Evolutionary conservation across 371 early-diverging fungal genomes (phyloP), one percentile per base, ranked within the genome.

Genomic region (Parasitella parasitica): DNA sequence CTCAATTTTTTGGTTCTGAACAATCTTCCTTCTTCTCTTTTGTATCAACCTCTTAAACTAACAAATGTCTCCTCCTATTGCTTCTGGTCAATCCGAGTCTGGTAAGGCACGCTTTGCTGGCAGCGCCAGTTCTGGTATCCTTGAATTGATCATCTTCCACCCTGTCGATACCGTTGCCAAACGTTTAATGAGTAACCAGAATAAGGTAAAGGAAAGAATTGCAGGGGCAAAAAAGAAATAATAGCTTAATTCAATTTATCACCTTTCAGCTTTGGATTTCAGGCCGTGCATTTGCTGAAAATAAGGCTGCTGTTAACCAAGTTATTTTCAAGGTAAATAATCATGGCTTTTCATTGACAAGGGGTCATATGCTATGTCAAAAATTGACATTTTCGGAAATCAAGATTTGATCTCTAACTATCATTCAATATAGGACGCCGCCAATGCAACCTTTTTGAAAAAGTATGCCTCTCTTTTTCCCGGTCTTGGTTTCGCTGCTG

Each of bases 91-190:
- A 76, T 85, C 87, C 63, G 92, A 93, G 76, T 93, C 94, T 30
- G 91, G 86, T 54, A 75, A 80, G 16, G 95, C 95, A 58, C 91
- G 94, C 66, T 83, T 98, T 71, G 77, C 91, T 41, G 98, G 98
- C 38, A 90, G 95, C 46, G 98, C 89, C 43, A 86, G 94, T 61
- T 91, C 96, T 37, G 98, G 98, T 55, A 86, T 97, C 65, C 85
- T 95, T 32, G 98, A 98, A 81, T 84, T 98, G 48, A 79, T 97
- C 60, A 86, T 91, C 56, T 98, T 98, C 90, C 98, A 98, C 78
- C 98, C 98, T 43, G 93, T 98, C 48, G 98, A 98, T 82, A 98
- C 98, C 1, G 91, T 98, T 22, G 97, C 98, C 58, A 98, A 98
- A 86, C 90, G 98, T 57, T 89, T 98, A 69, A 98, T 98, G 98